These are phyloP conservation scores for Bjerkandera adusta DNA, from an alignment of 1,284 basidiomycete species.

Conservation along the genomic window DNA sequence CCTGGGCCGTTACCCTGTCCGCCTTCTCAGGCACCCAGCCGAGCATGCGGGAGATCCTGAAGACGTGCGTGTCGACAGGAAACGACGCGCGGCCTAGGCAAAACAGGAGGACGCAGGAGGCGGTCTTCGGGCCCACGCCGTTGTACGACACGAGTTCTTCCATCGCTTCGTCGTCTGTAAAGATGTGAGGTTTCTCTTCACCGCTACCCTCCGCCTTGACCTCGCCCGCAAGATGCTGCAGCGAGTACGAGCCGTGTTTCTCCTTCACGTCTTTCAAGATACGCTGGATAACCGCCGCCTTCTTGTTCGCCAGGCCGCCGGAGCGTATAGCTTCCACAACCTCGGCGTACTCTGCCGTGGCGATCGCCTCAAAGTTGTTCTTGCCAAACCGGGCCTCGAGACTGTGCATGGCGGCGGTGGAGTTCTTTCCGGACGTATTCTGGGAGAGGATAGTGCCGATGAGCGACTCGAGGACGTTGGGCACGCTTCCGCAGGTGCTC, in stretches of 20 bases:
- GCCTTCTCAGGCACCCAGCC: constrained; percentile 71
- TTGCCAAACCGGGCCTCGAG: constrained; percentile 61
- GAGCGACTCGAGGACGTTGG: constrained; percentile 69
- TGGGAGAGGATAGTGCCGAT: constrained; percentile 74
- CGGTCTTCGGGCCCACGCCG: constrained; percentile 79
- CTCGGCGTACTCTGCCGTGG: constrained; percentile 43
- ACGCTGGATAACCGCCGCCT: constrained; percentile 65
- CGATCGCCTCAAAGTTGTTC: constrained; percentile 62
- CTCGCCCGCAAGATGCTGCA: constrained; percentile 52
- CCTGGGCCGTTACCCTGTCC: constrained; percentile 65
- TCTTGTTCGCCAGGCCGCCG: constrained; percentile 76
- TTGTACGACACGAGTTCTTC: constrained; percentile 63
- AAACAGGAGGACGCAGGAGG: constrained; percentile 77
- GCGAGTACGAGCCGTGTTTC: constrained; percentile 52
- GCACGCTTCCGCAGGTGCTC: constrained; percentile 52
- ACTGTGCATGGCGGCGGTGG: constrained; percentile 57
- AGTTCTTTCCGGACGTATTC: constrained; percentile 68
- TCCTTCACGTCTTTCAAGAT: constrained; percentile 50
- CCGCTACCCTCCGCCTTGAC: constrained; percentile 2
- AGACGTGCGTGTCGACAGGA: constrained; percentile 79
- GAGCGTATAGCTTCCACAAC: constrained; percentile 63
- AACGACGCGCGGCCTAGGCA: constrained; percentile 72
- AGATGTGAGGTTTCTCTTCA: constrained; percentile 25
- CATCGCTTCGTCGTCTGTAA: constrained; percentile 65
- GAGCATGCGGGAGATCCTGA: constrained; percentile 60